Percentiles rank a stretch among this genome's conserved stretches.
These are phyloP conservation scores for Entoloma clypeatum DNA, from an alignment of 1,284 basidiomycete species.

Conservation along the genomic window DNA sequence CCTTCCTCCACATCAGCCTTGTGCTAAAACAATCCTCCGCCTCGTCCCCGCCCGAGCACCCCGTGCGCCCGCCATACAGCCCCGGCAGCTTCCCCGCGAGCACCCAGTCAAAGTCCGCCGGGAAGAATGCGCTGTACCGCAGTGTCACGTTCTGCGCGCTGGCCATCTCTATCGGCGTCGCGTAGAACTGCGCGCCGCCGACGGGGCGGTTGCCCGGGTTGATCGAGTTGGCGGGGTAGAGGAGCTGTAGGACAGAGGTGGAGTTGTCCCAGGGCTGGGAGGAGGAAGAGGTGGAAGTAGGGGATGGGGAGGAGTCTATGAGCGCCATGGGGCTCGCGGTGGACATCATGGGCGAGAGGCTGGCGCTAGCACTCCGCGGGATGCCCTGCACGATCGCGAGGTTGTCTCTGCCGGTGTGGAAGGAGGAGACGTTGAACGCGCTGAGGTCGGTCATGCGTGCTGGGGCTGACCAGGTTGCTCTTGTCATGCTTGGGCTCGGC, in stretches of 20 bases:
- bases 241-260: constrained; percentile 47
- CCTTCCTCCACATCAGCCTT: constrained; percentile 72
- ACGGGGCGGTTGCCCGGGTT: constrained; percentile 55
- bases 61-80: constrained; percentile 61
- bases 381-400: constrained; percentile 51
- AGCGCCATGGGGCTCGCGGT: not conserved
- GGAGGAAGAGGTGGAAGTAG: constrained; percentile 2
- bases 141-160: constrained; percentile 52
- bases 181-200: constrained; percentile 72
- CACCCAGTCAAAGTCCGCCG: constrained; percentile 61
- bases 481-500: constrained; percentile 12
- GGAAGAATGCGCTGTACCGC: constrained; percentile 65
- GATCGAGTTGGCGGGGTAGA: constrained; percentile 62
- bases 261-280: constrained; percentile 24
- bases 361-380: constrained; percentile 33
- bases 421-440: constrained; percentile 56
- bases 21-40: constrained; percentile 67
- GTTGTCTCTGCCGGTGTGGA: constrained; percentile 55
- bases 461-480: constrained; percentile 48
- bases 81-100: constrained; percentile 71
- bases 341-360: constrained; percentile 12
- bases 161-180: constrained; percentile 48
- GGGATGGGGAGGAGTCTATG: constrained; percentile 10
- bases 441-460: constrained; percentile 52
- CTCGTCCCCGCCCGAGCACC: constrained; percentile 64